phyloP scores from a whole-genome alignment of 768 basidiomycete species.

The Fomitopsis serialis region DNA sequence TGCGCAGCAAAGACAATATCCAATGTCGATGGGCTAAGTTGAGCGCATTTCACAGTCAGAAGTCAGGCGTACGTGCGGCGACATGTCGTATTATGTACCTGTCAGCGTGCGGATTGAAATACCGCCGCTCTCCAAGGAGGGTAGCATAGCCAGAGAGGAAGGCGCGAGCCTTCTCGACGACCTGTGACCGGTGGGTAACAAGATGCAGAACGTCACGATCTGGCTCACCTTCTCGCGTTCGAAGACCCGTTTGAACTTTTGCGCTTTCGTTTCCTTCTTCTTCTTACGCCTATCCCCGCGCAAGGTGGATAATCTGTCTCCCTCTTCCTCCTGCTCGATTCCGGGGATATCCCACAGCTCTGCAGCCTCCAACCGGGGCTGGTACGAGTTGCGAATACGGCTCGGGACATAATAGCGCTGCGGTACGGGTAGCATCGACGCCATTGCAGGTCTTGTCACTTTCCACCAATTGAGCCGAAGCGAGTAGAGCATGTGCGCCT shows the following conservation, averaged over 20 bases:
- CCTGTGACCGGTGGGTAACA: conserved; percentile 31
- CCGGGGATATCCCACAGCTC: conserved; percentile 54
- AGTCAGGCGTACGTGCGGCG: not conserved
- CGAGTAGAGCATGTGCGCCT: conserved; percentile 66
- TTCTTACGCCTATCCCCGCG: conserved; percentile 22
- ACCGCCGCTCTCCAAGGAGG: conserved; percentile 44
- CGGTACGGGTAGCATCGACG: conserved; percentile 54
- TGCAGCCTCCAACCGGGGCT: conserved; percentile 52
- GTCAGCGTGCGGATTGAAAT: conserved; percentile 33
- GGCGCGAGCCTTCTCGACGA: conserved; percentile 51
- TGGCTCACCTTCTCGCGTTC: conserved; percentile 55
- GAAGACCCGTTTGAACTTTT: conserved; percentile 49
- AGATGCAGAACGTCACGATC: not conserved
- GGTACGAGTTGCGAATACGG: conserved; percentile 54
- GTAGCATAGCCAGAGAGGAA: conserved; percentile 54
- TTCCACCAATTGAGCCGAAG: conserved; percentile 55
- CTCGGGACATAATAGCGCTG: conserved; percentile 70
- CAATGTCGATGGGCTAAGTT: conserved; percentile 55
- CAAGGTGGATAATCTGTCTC: conserved; percentile 32
- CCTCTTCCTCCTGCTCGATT: conserved; percentile 37
- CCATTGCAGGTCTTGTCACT: conserved; percentile 50
- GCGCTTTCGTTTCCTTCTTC: conserved; percentile 26
- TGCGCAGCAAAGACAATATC: conserved; percentile 69
- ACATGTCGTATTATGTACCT: conserved; percentile 24
- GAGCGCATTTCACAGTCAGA: not conserved